Evolutionary conservation across 345 rosid genomes (phyloP), one percentile per base, ranked within the genome.

Genomic region (Citrus sp.): DNA sequence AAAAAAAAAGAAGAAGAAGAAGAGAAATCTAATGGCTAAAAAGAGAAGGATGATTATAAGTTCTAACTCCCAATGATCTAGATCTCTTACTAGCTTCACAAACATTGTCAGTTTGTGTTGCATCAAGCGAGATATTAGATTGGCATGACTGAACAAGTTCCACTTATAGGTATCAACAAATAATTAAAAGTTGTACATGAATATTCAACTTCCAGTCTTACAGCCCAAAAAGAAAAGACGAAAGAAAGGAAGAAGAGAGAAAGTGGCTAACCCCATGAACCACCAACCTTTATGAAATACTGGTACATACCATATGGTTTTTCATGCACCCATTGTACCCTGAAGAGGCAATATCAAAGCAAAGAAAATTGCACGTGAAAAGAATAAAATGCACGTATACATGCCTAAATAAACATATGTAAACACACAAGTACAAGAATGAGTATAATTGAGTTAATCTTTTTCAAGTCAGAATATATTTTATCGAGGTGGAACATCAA

Each of bases 201-300:
- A 69, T 21, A 71, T 8, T 9, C 34, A 18, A 14, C n/a, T 54
- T 54, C 18, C 19, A 70, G 8, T 32, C 60, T 34, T 12, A 30
- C 30, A 54, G 21, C 38, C 74, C 28, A 9, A 40, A 40, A 40
- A 40, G 46, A 40, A 40, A 71, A 71, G 12, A 40, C 13, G 7
- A 42, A 42, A 42, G 10, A 10, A 42, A 3, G 72, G 42, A 69
- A 49, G 51, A 40, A 67, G 70, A 58, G 62, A 38, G 69, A 74
- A 70, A 64, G 19, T 4, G 25, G 35, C 59, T 28, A 27, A 37
- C 21, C 30, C 73, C 9, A 2, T 13, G 22, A 49, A 56, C 9
- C 54, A 58, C 84, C 75, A 84, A 92, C 98, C 97, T 92, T 92
- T 82, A 94, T 81, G 64, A 94, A 90, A 69, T 88, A 90, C 80